Conservation (phyloP, 495 filamentous ascomycete genomes). For the Neurospora intermedia region DNA sequence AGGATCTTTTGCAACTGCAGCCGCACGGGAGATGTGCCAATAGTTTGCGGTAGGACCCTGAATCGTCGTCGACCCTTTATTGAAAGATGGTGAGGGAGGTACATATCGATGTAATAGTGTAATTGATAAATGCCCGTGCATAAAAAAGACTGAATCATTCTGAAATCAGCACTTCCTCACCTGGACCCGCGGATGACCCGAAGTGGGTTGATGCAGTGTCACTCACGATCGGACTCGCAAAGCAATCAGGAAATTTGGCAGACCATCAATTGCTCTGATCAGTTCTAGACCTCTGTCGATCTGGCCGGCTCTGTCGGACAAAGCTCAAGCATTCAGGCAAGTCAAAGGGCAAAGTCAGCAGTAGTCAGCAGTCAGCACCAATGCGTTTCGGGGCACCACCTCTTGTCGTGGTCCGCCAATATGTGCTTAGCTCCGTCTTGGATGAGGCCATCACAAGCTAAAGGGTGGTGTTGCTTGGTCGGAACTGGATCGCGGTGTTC, state of each 20-base stretch:
- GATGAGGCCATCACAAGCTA: neutral
- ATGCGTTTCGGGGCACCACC: neutral
- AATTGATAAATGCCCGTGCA: neutral
- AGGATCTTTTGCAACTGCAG: neutral
- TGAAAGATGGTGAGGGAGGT: neutral
- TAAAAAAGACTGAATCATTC: neutral
- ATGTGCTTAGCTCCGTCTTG: neutral
- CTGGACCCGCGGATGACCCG: neutral
- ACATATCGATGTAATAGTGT: neutral
- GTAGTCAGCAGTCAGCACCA: neutral
- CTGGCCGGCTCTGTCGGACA: neutral
- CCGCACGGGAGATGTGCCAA: neutral
- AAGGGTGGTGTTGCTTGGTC: neutral
- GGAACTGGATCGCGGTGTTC: neutral
- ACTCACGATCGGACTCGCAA: neutral
- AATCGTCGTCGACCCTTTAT: too few species aligned
- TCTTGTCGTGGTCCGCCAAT: neutral
- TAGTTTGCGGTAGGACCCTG: neutral
- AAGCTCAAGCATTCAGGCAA: neutral
- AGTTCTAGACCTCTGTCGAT: neutral
- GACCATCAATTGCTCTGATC: neutral
- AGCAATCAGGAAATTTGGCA: neutral
- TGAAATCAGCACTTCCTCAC: neutral
- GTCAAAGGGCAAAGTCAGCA: neutral
- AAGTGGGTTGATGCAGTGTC: neutral